Evolutionary conservation across 306 rosid species (phyloP).

Genomic region (Clitoria ternatea): DNA sequence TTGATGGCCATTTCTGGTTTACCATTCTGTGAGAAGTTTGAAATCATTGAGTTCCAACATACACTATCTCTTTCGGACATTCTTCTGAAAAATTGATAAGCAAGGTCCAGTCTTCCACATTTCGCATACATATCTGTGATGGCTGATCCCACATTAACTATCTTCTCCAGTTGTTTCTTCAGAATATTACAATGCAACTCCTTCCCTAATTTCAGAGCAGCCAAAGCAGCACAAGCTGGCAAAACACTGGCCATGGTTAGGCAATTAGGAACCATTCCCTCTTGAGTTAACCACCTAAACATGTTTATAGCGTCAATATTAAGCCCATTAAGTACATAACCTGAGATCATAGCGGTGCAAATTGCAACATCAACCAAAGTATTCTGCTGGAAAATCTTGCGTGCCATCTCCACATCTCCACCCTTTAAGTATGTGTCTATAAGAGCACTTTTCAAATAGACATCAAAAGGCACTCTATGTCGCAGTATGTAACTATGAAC

Average conservation of each 20-base stretch:
- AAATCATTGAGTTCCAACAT: conserved; percentile 83
- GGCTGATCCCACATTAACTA: conserved; percentile 60
- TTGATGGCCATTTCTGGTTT: conserved; percentile 63
- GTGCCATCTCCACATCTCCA: conserved; percentile 52
- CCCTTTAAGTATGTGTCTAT: conserved; percentile 60
- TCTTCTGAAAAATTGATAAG: conserved; percentile 45
- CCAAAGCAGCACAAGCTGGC: conserved; percentile 71
- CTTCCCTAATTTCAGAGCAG: conserved; percentile 59
- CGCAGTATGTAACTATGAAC: conserved; percentile 61
- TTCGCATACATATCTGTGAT: conserved; percentile 78
- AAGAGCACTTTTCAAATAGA: conserved; percentile 64
- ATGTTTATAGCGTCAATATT: conserved; percentile 50
- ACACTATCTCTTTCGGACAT: conserved; percentile 59
- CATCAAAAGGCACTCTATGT: conserved; percentile 50
- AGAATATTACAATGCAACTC: conserved; percentile 66
- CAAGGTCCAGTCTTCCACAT: conserved; percentile 76
- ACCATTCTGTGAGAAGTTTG: conserved; percentile 66
- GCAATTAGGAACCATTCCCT: conserved; percentile 60
- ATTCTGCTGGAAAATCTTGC: conserved; percentile 45
- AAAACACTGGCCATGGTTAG: conserved; percentile 64
- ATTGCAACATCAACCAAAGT: conserved; percentile 50
- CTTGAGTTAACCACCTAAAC: conserved; percentile 56
- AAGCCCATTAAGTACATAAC: conserved; percentile 58
- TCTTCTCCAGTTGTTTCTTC: conserved; percentile 40
- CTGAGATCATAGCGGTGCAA: conserved; percentile 77